Evolutionary conservation across 257 asterid genomes (phyloP).

Genomic region (Solanum clarkiae): DNA sequence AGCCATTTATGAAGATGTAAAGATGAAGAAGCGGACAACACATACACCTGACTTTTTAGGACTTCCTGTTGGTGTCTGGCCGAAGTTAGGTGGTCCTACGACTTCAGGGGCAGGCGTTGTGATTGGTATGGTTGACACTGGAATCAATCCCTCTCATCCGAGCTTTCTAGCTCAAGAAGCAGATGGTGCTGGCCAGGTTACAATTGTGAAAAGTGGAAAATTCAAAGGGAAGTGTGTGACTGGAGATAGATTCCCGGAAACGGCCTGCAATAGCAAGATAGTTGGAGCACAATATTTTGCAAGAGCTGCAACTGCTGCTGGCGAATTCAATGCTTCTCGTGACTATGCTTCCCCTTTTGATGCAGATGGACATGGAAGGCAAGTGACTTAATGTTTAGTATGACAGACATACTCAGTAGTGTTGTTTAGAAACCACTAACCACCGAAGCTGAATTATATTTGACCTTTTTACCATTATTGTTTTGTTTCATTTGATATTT

Average conservation of each 20-base stretch:
- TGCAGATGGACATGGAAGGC: slow-evolving; percentile 80
- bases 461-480: not conserved
- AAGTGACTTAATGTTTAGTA: slow-evolving; percentile 5
- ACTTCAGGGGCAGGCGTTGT: slow-evolving; percentile 49
- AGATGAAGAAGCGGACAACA: slow-evolving; percentile 48
- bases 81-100: slow-evolving; percentile 33
- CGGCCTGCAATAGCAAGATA: slow-evolving; percentile 52
- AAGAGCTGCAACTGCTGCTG: slow-evolving; percentile 53
- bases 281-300: slow-evolving; percentile 65
- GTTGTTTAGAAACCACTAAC: not conserved
- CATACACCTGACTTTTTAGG: slow-evolving; percentile 56
- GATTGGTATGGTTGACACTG: slow-evolving; percentile 62
- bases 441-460: not conserved
- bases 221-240: slow-evolving; percentile 46
- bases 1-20: slow-evolving; percentile 37
- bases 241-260: slow-evolving; percentile 33
- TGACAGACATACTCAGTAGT: not conserved
- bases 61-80: slow-evolving; percentile 42
- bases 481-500: not conserved
- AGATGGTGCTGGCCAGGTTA: not conserved
- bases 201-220: slow-evolving; percentile 7
- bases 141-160: slow-evolving; percentile 54
- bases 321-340: slow-evolving; percentile 37
- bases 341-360: slow-evolving; percentile 58
- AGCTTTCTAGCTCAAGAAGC: slow-evolving; percentile 29